These are phyloP conservation scores for Lentinula novae-zelandiae DNA, from an alignment of 1,284 basidiomycete genomes.

Conservation along the genomic window DNA sequence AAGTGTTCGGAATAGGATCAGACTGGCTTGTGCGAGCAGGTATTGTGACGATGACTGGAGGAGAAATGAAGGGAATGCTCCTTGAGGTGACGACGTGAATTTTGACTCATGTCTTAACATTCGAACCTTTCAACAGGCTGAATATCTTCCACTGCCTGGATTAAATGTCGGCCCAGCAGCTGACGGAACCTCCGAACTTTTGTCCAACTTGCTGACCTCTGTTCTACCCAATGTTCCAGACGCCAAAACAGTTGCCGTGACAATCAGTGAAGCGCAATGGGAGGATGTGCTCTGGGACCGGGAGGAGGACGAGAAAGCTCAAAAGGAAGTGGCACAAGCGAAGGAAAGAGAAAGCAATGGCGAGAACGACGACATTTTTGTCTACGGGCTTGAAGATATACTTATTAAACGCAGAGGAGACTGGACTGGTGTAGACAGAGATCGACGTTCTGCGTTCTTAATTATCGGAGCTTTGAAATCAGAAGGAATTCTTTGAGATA, in stretches of 20 bases:
- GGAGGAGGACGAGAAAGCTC: constrained; percentile 50
- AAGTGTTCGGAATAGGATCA: constrained; percentile 65
- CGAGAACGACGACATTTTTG: constrained; percentile 45
- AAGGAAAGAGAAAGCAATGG: constrained; percentile 22
- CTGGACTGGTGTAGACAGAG: constrained; percentile 72
- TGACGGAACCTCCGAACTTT: constrained; percentile 63
- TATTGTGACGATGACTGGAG: constrained; percentile 69
- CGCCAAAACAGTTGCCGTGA: constrained; percentile 69
- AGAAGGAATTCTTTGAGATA: constrained; percentile 64
- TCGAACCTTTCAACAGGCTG: constrained; percentile 1
- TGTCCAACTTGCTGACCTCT: constrained; percentile 69
- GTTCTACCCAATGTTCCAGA: constrained; percentile 67
- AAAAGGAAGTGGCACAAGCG: constrained; percentile 20
- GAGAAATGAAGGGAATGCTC: constrained; percentile 72
- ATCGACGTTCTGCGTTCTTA: constrained; percentile 70
- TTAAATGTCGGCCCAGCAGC: constrained; percentile 60
- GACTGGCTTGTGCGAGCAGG: constrained; percentile 81
- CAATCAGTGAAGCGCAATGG: constrained; percentile 71
- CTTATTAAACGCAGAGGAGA: constrained; percentile 48
- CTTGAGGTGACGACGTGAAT: constrained; percentile 52
- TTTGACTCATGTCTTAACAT: background rate
- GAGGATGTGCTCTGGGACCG: constrained; percentile 72
- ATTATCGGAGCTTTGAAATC: constrained; percentile 70
- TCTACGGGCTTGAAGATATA: constrained; percentile 49
- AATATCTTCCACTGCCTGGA: constrained; percentile 10